A percentile compares a stretch with the other conserved stretches of the same genome.
These are phyloP conservation scores for Wallacemonas rigidus DNA, from an alignment of 208 protist species.

Conservation along the genomic window DNA sequence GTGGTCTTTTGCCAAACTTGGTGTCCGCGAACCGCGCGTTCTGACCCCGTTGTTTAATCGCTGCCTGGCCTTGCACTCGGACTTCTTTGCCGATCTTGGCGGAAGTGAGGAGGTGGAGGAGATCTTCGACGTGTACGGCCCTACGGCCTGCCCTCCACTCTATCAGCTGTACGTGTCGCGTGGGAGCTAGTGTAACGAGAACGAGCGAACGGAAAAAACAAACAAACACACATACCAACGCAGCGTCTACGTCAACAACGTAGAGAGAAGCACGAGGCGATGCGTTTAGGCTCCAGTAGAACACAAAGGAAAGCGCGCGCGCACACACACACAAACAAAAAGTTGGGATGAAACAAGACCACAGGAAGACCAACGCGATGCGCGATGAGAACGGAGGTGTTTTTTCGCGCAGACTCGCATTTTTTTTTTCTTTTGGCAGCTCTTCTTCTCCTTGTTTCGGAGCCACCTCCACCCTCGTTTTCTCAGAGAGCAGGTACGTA, in stretches of 20 bases:
- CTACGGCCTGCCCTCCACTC: constrained; percentile 81
- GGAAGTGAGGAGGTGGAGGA: constrained; percentile 92
- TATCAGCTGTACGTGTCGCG: constrained; percentile 91
- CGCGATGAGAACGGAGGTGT: too few species aligned
- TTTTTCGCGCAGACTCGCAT: too few species aligned
- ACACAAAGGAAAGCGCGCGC: too few species aligned
- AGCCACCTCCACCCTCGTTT: not conserved
- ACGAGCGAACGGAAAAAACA: not conserved
- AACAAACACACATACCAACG: not conserved
- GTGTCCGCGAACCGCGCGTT: constrained; percentile 82
- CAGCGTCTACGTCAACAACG: too few species aligned
- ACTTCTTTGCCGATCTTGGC: constrained; percentile 91
- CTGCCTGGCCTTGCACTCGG: constrained; percentile 84
- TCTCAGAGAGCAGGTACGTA: not conserved
- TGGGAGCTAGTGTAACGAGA: constrained; percentile 27
- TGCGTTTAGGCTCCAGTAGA: too few species aligned
- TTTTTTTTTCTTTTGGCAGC: too few species aligned
- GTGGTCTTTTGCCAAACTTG: constrained; percentile 90
- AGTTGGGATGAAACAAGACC: too few species aligned
- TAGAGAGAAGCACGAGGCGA: too few species aligned
- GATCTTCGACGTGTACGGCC: constrained; percentile 89
- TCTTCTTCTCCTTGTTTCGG: too few species aligned
- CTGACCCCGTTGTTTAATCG: constrained; percentile 86
- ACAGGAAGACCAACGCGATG: too few species aligned
- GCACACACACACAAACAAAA: too few species aligned